Evolutionary conservation across 2,329 filamentous ascomycete species (phyloP).

Genomic region (Aspergillus flavus): DNA sequence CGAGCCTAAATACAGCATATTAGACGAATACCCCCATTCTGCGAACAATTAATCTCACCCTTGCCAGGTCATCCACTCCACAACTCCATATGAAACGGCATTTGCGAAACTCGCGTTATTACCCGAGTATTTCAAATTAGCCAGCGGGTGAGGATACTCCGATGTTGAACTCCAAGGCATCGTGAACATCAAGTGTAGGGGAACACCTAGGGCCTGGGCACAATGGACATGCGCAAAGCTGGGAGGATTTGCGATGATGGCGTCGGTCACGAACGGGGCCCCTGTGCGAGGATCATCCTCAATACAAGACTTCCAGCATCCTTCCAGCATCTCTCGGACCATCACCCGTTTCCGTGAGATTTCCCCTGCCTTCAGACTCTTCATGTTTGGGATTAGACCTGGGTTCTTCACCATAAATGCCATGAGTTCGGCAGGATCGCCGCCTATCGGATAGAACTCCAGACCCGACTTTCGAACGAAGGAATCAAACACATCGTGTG

Average conservation of each 20-base stretch:
- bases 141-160: conserved; percentile 54
- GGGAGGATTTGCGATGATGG: conserved; percentile 59
- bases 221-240: conserved; percentile 58
- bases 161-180: conserved; percentile 55
- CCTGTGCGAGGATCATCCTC: conserved; percentile 30
- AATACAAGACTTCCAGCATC: conserved; percentile 45
- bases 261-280: conserved; percentile 56
- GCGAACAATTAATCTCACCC: conserved; percentile 34
- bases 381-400: conserved; percentile 43
- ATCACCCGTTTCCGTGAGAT: conserved; percentile 33
- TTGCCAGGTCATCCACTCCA: conserved; percentile 56
- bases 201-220: conserved; percentile 53
- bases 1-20: conserved; percentile 32
- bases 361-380: conserved; percentile 40
- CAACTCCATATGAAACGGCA: conserved; percentile 50
- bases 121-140: conserved; percentile 46
- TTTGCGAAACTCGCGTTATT: conserved; percentile 43
- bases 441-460: conserved; percentile 62
- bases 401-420: conserved; percentile 56
- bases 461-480: conserved; percentile 57
- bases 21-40: background rate
- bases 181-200: conserved; percentile 56
- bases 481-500: conserved; percentile 56
- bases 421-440: conserved; percentile 57
- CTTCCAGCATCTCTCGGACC: conserved; percentile 42